Base-by-base conservation (phyloP, 169 alveolate genomes). In the Eimeria mitis region DNA sequence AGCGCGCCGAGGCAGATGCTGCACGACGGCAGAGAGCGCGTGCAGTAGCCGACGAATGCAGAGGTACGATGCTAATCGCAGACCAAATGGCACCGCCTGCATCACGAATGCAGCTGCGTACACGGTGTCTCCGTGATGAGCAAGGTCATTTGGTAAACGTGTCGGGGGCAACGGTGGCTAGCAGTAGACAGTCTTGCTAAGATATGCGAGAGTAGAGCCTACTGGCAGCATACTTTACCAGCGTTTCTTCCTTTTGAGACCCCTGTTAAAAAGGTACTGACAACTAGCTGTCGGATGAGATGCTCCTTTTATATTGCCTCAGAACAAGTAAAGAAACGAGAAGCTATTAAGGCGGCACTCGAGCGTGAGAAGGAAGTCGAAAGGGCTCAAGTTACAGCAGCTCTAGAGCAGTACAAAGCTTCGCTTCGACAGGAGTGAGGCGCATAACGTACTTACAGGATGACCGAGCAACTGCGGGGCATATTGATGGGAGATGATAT, bases 41-140 rank as follows among this genome's bases (percentile, higher is more conserved):
- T n/a, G 83, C 59, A 25, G 68, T 65, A 31, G 81, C 78, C 61
- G 68, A 65, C 65, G 94, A 87, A 31, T 87, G 94, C 94, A 87
- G 78, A 87, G 94, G 83, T 61, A 65, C 25, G 94, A 63, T 52
- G 28, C 84, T 68, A 31, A n/a, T 83, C 31, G 25, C 47, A 40
- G 44, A 40, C 78, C 44, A 56, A 56, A 61, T 40, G 52, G 56
- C 6, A 28, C 83, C 28, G 11, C 11, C 25, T 1, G 37, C 40
- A 5, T 68, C 52, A 16, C 52, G 54, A 73, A 73, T 52, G 83
- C 83, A 37, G n/a, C 34, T 40, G 13, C 19, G 54, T 54, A 40
- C 34, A 19, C 83, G 6, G 54, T 19, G 34, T 7, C 34, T 19
- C 23, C 34, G 54, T 73, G 34, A 21, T 73, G 83, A 73, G 34